Evolutionary conservation across 139 green algal genomes (phyloP), one percentile per base, ranked within the genome.

Genomic region (Micractinium sp.): DNA sequence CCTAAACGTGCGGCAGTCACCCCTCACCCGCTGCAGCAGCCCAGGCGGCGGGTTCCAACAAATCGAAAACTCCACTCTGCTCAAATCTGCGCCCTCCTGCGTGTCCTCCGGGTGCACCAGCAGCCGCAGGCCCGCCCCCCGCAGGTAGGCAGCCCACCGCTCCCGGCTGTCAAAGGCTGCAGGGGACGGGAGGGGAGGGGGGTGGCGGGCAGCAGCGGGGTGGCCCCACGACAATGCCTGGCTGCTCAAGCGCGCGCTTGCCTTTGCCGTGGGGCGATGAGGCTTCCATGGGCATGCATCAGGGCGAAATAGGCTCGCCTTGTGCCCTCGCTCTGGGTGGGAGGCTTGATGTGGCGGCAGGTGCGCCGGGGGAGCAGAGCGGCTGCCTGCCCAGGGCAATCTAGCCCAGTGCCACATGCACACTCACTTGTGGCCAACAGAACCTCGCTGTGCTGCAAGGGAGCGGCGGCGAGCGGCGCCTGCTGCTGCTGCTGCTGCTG

Each of bases 371-470:
- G 23, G 29, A 74, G 66, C 20, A 74, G 16, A 33, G 19, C 35
- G 29, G 25, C 69, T 4, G 69, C 69, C 63, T 80, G 15, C 33
- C 29, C 33, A 41, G 31, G 19, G 5, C 31, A 80, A 9, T 3
- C 35, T 23, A 74, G 18, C 81, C 2, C 38, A 29, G 2, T n/a
- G 36, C 9, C 25, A 23, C 23, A 25, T 27, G 13, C 16, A 31
- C n/a, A 76, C 88, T 82, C 38, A 91, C 89, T 91, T 67, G 89
- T 90, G 82, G 89, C 69, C 41, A 91, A 22, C 81, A 91, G 71
- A n/a, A 91, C 89, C 82, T 91, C 89, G 71, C 89, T 91, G 41
- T 91, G 66, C 39, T 47, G 20, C 41, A 79, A 38, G 3, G 66
- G 39, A 18, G 83, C 36, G 83, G 66, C 66, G 67, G 83, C 83